Base-by-base conservation (phyloP, 2,329 filamentous ascomycete species). In the Cladorrhinum sp. region DNA sequence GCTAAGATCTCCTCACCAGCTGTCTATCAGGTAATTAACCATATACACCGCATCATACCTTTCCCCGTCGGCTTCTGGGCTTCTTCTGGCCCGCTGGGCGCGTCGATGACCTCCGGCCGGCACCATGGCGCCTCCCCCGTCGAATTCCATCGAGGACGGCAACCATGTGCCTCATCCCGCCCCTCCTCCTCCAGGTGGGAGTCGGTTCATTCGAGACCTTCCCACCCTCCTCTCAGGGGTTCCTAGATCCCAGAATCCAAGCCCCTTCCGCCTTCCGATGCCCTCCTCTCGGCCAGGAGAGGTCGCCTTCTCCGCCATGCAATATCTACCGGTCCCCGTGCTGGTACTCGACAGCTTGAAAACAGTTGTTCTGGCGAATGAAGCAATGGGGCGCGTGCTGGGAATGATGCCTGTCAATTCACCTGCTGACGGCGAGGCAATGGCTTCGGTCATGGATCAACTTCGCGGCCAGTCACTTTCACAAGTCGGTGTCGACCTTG, bases 261-360 rank as follows among this genome's bases (percentile, higher is more conserved):
- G 74, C 60, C 73, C 74, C 3, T 72, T 77, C 52, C 71, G 70
- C 18, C 62, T 78, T 12, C 61, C 75, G 5, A 80, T 84, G 73
- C 79, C 80, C 0, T 72, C 72, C 57, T 76, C 80, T 53, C 81
- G 79, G 0, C 77, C 81, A 0, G 79, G 77, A 1, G 81, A 85
- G 66, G 74, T 87, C 41, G 86, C 88, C 22, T 85, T 90, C 61
- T 83, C 86, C 1, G 85, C 88, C 4, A 76, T 93, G 74, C 88
- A 90, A 68, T 91, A 90, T 69, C 78, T 93, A 4, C 90, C 90
- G 0, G 84, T 91, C 51, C 90, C 90, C 0, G 72, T 91, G 3
- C 72, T 92, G 36, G 85, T 93, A 1, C 75, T 93, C 36, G 87
- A 87, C 55, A 84, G 80, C 36, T 69, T 83, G 27, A 92, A 92